Conservation (phyloP, 176 grass and related monocot species). For the Cymbopogon citratus region DNA sequence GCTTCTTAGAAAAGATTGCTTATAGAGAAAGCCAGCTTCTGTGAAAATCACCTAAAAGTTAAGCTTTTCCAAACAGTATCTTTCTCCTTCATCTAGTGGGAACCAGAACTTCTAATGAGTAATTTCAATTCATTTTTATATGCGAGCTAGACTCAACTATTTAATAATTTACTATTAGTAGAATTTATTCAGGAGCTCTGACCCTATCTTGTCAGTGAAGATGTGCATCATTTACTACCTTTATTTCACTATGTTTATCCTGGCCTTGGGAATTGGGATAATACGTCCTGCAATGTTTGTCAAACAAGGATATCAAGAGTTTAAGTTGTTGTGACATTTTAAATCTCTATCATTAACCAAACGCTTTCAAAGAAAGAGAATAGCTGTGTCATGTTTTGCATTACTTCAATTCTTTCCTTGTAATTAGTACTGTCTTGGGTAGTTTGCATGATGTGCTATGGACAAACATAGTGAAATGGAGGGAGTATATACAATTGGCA, state of each 20-base stretch:
- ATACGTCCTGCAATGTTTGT: neutral
- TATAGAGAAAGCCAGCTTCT: neutral
- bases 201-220: neutral
- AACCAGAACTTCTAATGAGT: neutral
- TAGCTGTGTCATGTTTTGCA: neutral
- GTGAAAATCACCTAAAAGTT: neutral
- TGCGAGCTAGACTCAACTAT: neutral
- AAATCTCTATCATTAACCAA: neutral
- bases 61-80: neutral
- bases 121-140: neutral
- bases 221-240: neutral
- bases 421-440: neutral
- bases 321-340: neutral
- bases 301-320: neutral
- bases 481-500: neutral
- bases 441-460: neutral
- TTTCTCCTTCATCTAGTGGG: neutral
- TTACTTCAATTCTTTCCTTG: neutral
- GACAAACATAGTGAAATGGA: neutral
- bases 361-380: neutral
- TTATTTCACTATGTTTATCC: neutral
- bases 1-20: neutral
- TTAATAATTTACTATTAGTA: neutral
- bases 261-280: neutral
- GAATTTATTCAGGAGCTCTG: neutral